Evolutionary conservation across 148 eudicot species (phyloP).

Genomic region (Chenopodium suecicum): DNA sequence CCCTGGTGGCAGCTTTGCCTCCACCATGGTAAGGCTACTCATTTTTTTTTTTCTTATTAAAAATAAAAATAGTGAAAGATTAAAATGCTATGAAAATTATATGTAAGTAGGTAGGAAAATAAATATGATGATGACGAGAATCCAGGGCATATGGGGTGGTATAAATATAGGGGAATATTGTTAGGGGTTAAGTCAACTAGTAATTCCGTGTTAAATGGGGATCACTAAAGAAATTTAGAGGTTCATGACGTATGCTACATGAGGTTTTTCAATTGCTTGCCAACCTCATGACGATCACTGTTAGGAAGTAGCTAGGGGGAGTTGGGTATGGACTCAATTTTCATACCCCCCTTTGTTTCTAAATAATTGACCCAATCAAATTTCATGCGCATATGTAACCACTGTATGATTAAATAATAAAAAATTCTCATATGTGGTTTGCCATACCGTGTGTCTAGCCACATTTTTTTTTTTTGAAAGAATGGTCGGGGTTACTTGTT

Average conservation of each 20-base stretch:
- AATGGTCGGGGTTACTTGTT: too few relatives aligned
- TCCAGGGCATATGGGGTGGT: constrained; percentile 20
- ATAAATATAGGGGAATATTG: constrained; percentile 14
- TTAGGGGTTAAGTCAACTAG: constrained; percentile 37
- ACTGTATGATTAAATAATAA: too few relatives aligned
- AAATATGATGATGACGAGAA: constrained; percentile 9
- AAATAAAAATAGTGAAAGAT: background rate
- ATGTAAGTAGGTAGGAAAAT: constrained; percentile 6
- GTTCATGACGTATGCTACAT: constrained; percentile 23
- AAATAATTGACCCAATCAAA: too few relatives aligned
- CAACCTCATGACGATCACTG: too few relatives aligned
- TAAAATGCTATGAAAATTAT: background rate
- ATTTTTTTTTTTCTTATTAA: constrained; percentile 21
- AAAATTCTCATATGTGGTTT: too few relatives aligned
- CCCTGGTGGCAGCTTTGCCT: constrained; percentile 82
- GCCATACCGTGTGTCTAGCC: too few relatives aligned
- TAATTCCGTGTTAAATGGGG: constrained; percentile 42
- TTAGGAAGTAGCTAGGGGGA: too few relatives aligned
- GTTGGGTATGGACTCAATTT: too few relatives aligned
- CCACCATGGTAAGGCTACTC: constrained; percentile 77
- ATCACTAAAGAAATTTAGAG: constrained; percentile 1
- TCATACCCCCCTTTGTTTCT: too few relatives aligned
- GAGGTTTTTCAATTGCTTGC: too few relatives aligned
- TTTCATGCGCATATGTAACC: too few relatives aligned
- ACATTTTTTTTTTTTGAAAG: too few relatives aligned